A percentile compares a stretch with the other conserved stretches of the same genome.
Conservation (phyloP, 176 grass and related monocot species). For the bread wheat (Triticum aestivum) region IWGSC_CS_RefSeq_v2.1 NC_057802.1:16168914-16169413, state of each 20-base stretch:
- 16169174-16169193: constrained; percentile 46
- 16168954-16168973: neutral
- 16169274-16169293: neutral
- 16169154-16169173: constrained; percentile 76
- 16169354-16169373: neutral
- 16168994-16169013: neutral
- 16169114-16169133: constrained; percentile 67
- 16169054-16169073: constrained; percentile 50
- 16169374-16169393: neutral
- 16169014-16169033: constrained; percentile 17
- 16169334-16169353: too few relatives aligned
- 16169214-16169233: constrained; percentile 76
- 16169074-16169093: constrained; percentile 75
- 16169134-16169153: constrained; percentile 58
- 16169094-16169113: constrained; percentile 76
- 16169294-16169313: neutral
- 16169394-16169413: neutral
- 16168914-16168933: neutral
- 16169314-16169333: neutral
- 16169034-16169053: constrained; percentile 26
- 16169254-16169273: constrained; percentile 74
- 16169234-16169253: constrained; percentile 72
- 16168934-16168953: neutral
- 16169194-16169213: constrained; percentile 54
- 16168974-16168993: neutral